Percentiles rank a stretch among this genome's conserved stretches.
Evolutionary conservation across 139 green algal species (phyloP).

Genomic region (Protoeuglena noctilucae): DNA sequence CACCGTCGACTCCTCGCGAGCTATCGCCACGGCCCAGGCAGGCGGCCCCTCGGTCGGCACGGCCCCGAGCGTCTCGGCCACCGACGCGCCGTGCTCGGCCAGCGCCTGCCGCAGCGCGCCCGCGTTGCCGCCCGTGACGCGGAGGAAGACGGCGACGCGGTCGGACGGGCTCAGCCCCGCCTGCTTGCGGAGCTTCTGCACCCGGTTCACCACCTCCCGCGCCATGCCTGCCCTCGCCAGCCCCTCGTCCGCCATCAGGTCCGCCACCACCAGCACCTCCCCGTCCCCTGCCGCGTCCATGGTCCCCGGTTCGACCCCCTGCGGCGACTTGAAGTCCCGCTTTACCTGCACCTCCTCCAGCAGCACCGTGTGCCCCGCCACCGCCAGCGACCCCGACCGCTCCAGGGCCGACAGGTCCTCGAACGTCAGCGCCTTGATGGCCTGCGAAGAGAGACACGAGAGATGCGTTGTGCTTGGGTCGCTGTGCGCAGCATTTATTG

Average conservation of each 20-base stretch:
- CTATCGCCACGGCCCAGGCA: neutral
- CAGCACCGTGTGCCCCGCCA: conserved; percentile 51
- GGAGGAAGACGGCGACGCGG: conserved; percentile 47
- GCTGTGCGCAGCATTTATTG: neutral
- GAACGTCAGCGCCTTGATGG: conserved; percentile 33
- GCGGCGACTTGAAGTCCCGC: conserved; percentile 57
- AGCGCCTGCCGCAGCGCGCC: neutral
- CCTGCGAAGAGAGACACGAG: conserved; percentile 3
- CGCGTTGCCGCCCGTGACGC: neutral
- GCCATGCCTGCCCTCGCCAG: conserved; percentile 57
- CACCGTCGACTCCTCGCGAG: neutral
- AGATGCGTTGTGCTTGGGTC: neutral
- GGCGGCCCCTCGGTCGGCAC: neutral
- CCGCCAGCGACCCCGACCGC: conserved; percentile 19
- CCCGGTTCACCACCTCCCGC: conserved; percentile 84
- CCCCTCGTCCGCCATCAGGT: conserved; percentile 47
- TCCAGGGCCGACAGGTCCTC: conserved; percentile 52
- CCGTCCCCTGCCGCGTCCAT: conserved; percentile 65
- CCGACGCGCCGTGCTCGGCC: neutral
- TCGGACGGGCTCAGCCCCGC: conserved; percentile 53
- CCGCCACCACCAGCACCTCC: conserved; percentile 82
- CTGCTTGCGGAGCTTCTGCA: conserved; percentile 89
- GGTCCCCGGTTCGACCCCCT: conserved; percentile 24
- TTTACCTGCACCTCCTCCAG: conserved; percentile 65
- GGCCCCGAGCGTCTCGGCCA: neutral